phyloP scores from a whole-genome alignment of 345 rosid genomes.

The Syzygium grande region DNA sequence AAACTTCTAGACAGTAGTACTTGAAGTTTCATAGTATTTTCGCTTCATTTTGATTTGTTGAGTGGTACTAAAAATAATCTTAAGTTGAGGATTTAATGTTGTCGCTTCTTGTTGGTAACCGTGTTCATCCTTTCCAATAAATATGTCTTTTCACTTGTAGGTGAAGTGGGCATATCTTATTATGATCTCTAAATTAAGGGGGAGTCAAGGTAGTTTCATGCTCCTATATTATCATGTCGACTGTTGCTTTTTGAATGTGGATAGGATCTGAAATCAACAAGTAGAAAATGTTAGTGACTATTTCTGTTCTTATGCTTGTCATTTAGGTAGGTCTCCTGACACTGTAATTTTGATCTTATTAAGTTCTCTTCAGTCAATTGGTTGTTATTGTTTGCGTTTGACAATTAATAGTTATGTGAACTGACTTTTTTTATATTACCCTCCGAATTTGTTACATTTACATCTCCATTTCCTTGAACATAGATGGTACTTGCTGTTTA shows the following conservation, averaged over 20 bases:
- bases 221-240: too few relatives aligned
- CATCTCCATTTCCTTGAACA: too few relatives aligned
- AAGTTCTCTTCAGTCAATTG: not conserved
- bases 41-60: too few relatives aligned
- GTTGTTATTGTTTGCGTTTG: too few relatives aligned
- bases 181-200: constrained; percentile 97
- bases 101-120: constrained; percentile 42
- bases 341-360: not conserved
- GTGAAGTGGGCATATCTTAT: constrained; percentile 96
- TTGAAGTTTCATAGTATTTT: too few relatives aligned
- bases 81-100: constrained; percentile 1
- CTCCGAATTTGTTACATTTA: too few relatives aligned
- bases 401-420: too few relatives aligned
- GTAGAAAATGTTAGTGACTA: not conserved
- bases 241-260: constrained; percentile 2
- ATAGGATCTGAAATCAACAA: not conserved
- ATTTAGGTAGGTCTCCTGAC: not conserved
- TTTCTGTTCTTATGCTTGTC: not conserved
- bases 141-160: constrained; percentile 97
- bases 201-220: too few relatives aligned
- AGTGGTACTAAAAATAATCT: not conserved
- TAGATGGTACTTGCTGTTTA: too few relatives aligned
- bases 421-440: too few relatives aligned
- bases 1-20: too few relatives aligned
- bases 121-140: constrained; percentile 71